Base-by-base conservation (phyloP, 164 flowering plant genomes). In the Macadamia integrifolia region DNA sequence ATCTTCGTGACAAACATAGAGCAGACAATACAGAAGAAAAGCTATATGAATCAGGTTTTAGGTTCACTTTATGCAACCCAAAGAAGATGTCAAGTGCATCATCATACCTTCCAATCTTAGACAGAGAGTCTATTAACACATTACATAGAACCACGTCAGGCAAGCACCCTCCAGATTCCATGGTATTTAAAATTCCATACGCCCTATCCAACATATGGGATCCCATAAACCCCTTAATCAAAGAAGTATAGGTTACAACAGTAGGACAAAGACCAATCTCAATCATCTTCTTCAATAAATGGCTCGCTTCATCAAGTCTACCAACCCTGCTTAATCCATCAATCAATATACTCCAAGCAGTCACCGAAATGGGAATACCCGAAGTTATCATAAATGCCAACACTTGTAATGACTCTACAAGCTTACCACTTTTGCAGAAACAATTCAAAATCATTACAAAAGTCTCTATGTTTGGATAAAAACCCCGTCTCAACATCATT, bases 61-160 rank as follows among this genome's bases (percentile, higher is more conserved):
- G 65, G 18, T 70, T 81, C 56, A 43, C 62, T 57, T 73, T 65
- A 30, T 13, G 55, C 79, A 89, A 72, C 35, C 71, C 31, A 58
- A 30, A 48, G 66, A 82, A 83, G 9, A 84, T 62, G 61, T 64
- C 63, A 68, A 83, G 59, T 30, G 92, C 94, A 72, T 85, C 84
- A 67, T 74, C 73, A 64, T 75, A 74, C 69, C 76, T 73, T 32
- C 84, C 86, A 62, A 65, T 63, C 77, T 86, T 87, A 12, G 85
- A 73, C 12, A 86, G 72, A 69, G 81, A 72, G 70, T 82, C 80
- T 67, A 89, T 86, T 32, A 87, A 66, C 1, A 83, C 83, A 79
- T 87, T 89, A 74, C 55, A 82, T 17, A 86, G 78, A 73, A 88
- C 81, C 71, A 88, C 61, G 65, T 88, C 89, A 72, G 80, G 80